Evolutionary conservation across 2,329 filamentous ascomycete genomes (phyloP).

Genomic region (Colletotrichum chrysophilum): DNA sequence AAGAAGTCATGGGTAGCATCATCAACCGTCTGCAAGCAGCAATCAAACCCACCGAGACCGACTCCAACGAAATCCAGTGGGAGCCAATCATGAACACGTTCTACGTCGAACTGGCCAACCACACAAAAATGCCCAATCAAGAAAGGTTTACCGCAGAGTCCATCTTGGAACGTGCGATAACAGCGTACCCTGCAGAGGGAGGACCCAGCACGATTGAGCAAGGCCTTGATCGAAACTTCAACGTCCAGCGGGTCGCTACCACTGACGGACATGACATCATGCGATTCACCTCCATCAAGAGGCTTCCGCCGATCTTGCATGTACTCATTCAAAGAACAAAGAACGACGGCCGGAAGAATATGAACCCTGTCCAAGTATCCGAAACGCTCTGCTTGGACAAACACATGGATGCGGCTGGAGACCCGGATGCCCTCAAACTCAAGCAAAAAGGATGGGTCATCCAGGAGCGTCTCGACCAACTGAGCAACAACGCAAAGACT

Average conservation of each 20-base stretch:
- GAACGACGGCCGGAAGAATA: slow-evolving; percentile 76
- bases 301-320: slow-evolving; percentile 85
- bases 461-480: slow-evolving; percentile 64
- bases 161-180: slow-evolving; percentile 67
- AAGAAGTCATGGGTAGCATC: slow-evolving; percentile 93
- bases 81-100: slow-evolving; percentile 80
- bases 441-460: slow-evolving; percentile 78
- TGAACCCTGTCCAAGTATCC: slow-evolving; percentile 78
- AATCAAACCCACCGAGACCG: slow-evolving; percentile 73
- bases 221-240: slow-evolving; percentile 85
- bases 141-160: slow-evolving; percentile 28
- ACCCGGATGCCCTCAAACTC: slow-evolving; percentile 65
- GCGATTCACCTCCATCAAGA: slow-evolving; percentile 74
- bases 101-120: slow-evolving; percentile 66
- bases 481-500: slow-evolving; percentile 33
- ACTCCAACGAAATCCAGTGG: slow-evolving; percentile 73
- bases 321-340: slow-evolving; percentile 87
- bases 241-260: slow-evolving; percentile 68
- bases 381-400: slow-evolving; percentile 86
- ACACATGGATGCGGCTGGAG: slow-evolving; percentile 74
- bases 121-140: slow-evolving; percentile 58
- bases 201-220: slow-evolving; percentile 73
- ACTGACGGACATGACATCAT: slow-evolving; percentile 53
- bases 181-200: slow-evolving; percentile 59
- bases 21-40: slow-evolving; percentile 90